These are phyloP conservation scores for Neurospora sp. DNA, from an alignment of 495 filamentous ascomycete species.

Conservation along the genomic window DNA sequence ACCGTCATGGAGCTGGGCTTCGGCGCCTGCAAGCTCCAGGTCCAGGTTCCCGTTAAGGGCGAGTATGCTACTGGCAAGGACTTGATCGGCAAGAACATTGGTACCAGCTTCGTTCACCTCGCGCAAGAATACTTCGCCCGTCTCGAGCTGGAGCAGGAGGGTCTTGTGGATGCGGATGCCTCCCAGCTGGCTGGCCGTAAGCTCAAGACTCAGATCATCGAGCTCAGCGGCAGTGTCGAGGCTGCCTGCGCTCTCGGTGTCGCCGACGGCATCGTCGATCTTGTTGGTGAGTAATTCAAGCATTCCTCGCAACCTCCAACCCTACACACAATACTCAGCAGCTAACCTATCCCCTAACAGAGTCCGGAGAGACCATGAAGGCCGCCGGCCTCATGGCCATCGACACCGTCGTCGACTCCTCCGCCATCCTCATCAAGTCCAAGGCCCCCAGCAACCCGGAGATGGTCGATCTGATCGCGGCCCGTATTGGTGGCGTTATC, in stretches of 20 bases:
- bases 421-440: constrained; percentile 85
- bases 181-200: constrained; percentile 28
- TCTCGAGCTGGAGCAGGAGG: constrained; percentile 49
- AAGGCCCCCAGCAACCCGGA: constrained; percentile 68
- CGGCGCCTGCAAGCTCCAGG: constrained; percentile 83
- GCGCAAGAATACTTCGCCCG: constrained; percentile 69
- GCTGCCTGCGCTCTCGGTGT: constrained; percentile 92
- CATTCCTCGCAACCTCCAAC: background rate
- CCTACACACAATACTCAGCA: background rate
- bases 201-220: constrained; percentile 75
- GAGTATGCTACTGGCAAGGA: constrained; percentile 55
- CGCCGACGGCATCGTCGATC: constrained; percentile 92
- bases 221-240: constrained; percentile 91
- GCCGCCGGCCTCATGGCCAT: constrained; percentile 94
- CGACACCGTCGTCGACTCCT: constrained; percentile 79
- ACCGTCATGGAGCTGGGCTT: constrained; percentile 84
- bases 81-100: constrained; percentile 86
- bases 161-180: constrained; percentile 15
- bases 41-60: constrained; percentile 88
- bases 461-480: constrained; percentile 70
- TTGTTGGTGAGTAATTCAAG: constrained; percentile 62
- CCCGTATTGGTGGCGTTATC: constrained; percentile 84
- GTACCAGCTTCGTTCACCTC: constrained; percentile 86
- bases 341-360: constrained; percentile 30
- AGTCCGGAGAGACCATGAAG: constrained; percentile 98